Percentiles rank a stretch among this genome's conserved stretches.
Evolutionary conservation across 2,329 filamentous ascomycete genomes (phyloP).

Genomic region (Neofusicoccum laricinum): DNA sequence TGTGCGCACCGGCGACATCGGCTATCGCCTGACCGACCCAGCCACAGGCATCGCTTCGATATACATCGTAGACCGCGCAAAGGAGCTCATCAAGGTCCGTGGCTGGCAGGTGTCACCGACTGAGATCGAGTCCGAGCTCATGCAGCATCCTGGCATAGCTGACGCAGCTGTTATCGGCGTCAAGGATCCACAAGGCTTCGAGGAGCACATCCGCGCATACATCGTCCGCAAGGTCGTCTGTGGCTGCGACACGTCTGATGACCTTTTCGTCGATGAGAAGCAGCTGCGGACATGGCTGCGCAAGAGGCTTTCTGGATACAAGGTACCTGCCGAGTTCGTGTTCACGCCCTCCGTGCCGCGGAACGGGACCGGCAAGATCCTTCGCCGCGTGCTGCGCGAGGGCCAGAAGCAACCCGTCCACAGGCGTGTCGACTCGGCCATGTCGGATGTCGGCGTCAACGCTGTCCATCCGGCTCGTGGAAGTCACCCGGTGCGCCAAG

Average conservation of each 20-base stretch:
- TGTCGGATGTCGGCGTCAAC: background rate
- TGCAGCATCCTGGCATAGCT: slow-evolving; percentile 38
- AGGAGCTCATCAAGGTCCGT: slow-evolving; percentile 50
- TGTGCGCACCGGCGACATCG: slow-evolving; percentile 18
- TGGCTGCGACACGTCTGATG: background rate
- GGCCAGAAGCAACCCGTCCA: background rate
- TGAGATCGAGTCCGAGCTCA: slow-evolving; percentile 46
- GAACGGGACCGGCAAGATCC: slow-evolving; percentile 14
- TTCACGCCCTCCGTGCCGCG: slow-evolving; percentile 1
- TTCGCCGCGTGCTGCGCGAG: slow-evolving; percentile 10
- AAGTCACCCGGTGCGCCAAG: background rate
- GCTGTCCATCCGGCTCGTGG: background rate
- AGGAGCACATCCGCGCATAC: slow-evolving; percentile 35
- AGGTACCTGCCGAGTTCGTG: slow-evolving; percentile 5
- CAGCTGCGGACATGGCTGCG: background rate
- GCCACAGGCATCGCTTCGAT: slow-evolving; percentile 16
- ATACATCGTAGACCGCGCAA: slow-evolving; percentile 38
- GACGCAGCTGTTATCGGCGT: slow-evolving; percentile 42
- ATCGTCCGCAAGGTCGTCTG: slow-evolving; percentile 27
- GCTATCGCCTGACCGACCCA: background rate
- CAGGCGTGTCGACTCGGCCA: background rate
- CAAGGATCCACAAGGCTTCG: slow-evolving; percentile 22
- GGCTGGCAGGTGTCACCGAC: slow-evolving; percentile 50
- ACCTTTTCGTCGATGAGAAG: background rate
- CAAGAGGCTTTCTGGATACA: slow-evolving; percentile 11